phyloP scores from a whole-genome alignment of 2,329 filamentous ascomycete genomes.

The Diaporthe amygdali region DNA sequence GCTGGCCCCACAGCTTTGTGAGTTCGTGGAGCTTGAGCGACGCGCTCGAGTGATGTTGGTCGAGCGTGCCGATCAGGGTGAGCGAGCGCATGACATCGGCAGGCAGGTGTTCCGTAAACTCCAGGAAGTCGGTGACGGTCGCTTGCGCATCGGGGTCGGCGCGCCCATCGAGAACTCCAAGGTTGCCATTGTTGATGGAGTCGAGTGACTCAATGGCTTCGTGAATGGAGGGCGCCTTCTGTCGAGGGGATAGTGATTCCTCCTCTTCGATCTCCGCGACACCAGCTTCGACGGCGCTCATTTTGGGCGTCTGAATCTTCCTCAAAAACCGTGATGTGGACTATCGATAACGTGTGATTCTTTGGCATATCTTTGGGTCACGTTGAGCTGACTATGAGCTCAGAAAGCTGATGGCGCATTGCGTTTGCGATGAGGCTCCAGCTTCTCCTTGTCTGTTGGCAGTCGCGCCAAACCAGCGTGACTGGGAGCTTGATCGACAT shows the following conservation, averaged over 20 bases:
- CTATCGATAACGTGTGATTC: neutral
- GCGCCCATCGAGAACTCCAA: constrained; percentile 55
- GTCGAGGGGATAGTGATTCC: constrained; percentile 41
- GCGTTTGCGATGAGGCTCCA: constrained; percentile 1
- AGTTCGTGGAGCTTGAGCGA: constrained; percentile 61
- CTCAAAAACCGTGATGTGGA: neutral
- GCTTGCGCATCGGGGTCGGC: constrained; percentile 71
- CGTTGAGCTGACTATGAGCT: neutral
- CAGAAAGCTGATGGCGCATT: neutral
- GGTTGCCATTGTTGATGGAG: constrained; percentile 38
- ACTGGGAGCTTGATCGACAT: neutral
- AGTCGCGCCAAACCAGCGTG: neutral
- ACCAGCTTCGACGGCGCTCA: constrained; percentile 28
- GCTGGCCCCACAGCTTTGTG: constrained; percentile 60
- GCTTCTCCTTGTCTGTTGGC: neutral
- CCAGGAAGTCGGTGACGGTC: constrained; percentile 73
- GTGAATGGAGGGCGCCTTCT: constrained; percentile 38
- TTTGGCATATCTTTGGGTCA: neutral
- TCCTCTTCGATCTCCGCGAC: constrained; percentile 33
- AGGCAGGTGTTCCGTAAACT: constrained; percentile 73
- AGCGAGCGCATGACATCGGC: constrained; percentile 70
- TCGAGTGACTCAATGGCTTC: constrained; percentile 37
- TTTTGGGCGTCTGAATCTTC: constrained; percentile 10
- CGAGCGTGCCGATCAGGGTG: constrained; percentile 69
- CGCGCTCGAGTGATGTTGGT: constrained; percentile 61